Conservation (phyloP, 2,329 filamentous ascomycete species). For the Aspergillus ibericus region DNA sequence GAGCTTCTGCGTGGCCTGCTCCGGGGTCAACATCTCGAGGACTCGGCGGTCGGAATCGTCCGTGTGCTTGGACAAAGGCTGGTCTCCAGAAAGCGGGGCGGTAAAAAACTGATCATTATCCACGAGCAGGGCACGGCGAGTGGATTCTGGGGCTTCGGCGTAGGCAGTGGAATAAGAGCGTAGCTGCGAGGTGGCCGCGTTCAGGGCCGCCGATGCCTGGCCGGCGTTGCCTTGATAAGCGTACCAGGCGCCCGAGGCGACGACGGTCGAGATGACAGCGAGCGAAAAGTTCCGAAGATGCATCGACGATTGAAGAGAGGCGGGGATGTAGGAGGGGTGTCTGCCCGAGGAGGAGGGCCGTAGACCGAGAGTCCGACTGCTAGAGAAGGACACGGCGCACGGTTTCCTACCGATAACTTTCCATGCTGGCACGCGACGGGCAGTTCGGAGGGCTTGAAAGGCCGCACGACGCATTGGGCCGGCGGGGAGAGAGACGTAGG, state of each 20-base stretch:
- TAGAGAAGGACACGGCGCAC: conserved; percentile 36
- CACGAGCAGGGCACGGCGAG: conserved; percentile 72
- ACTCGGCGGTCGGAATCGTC: conserved; percentile 82
- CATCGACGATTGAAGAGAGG: conserved; percentile 48
- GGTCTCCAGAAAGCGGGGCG: conserved; percentile 79
- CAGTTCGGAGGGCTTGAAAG: conserved; percentile 48
- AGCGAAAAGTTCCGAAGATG: conserved; percentile 51
- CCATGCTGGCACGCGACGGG: conserved; percentile 47
- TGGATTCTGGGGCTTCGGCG: conserved; percentile 53
- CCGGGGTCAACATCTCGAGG: conserved; percentile 92
- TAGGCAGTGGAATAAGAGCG: conserved; percentile 30
- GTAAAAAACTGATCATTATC: conserved; percentile 89
- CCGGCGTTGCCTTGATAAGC: conserved; percentile 43
- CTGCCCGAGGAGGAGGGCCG: conserved; percentile 36
- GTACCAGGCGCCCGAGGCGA: conserved; percentile 52
- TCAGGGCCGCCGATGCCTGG: conserved; percentile 26
- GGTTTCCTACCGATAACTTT: conserved; percentile 41
- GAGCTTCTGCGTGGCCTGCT: conserved; percentile 88
- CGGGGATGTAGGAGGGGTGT: conserved; percentile 37
- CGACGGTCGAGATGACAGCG: conserved; percentile 48
- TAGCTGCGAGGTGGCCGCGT: conserved; percentile 26
- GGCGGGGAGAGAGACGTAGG: conserved; percentile 10
- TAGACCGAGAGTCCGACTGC: conserved; percentile 39
- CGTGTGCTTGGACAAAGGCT: conserved; percentile 82
- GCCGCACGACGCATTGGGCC: conserved; percentile 50